Evolutionary conservation across 1,284 basidiomycete species (phyloP), one percentile per base, ranked within the genome.

Genomic region (Cutaneotrichosporon dermatis): DNA sequence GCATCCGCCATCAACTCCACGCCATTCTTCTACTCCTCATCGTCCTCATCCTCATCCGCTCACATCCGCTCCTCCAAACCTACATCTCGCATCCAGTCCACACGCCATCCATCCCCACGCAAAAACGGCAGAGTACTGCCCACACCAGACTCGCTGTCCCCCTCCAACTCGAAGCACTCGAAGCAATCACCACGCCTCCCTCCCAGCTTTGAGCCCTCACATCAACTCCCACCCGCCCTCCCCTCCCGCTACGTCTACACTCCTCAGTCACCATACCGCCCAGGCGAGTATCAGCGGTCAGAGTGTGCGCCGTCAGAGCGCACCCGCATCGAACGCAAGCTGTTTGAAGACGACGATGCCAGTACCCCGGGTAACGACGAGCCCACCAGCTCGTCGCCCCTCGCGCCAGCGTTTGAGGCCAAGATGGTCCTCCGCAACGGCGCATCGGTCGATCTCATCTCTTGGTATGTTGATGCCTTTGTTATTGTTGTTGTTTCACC

Each of bases 371-470:
- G 51, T 15, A 55, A 55, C 33, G 57, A 57, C 52, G 63, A 60
- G 45, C 41, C 45, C 13, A 7, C n/a, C 15, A 62, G 62, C 53
- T 65, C 62, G n/a, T 63, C 60, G 9, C 72, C 72, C 0, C 57
- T 76, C 4, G 69, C 66, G 12, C 70, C 73, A 12, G 69, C 74
- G 1, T 76, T 76, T 49, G 69, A 75, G 54, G 71, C 73, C 25
- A 74, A 74, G 59, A 73, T 75, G 74, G 70, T 75, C 4, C 58
- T 75, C 42, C 61, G 72, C 39, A 76, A 73, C 44, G 74, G 74
- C 6, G 72, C 73, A 6, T 67, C 67, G 9, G 67, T 76, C 12
- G 74, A 76, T 63, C 62, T 76, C 6, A 72, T 76, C 50, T 76
- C 74, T 37, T 76, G 74, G 74, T 74, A 59, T 35, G 42, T 41